Percentiles rank a stretch among this genome's conserved stretches.
These are phyloP conservation scores for Populus tremula DNA, from an alignment of 345 rosid genomes.

Conservation along the genomic window DNA sequence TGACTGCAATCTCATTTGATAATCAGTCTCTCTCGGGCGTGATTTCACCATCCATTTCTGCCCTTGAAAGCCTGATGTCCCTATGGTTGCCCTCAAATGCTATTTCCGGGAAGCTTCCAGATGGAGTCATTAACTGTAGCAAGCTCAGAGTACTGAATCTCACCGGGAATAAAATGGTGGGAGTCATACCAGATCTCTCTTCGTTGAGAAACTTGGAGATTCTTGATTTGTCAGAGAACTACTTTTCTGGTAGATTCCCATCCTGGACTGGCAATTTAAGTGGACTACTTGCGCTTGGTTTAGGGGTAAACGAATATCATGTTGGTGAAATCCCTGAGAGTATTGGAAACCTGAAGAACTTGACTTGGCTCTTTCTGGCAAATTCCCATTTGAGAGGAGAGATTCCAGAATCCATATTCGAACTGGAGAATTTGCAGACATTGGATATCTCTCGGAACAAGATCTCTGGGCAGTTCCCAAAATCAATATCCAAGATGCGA, in stretches of 20 bases:
- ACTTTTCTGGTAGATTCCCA: conserved; percentile 58
- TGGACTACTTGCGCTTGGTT: conserved; percentile 38
- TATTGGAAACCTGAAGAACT: conserved; percentile 62
- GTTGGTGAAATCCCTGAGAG: conserved; percentile 54
- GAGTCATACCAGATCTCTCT: conserved; percentile 64
- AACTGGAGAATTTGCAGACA: conserved; percentile 38
- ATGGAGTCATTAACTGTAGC: conserved; percentile 40
- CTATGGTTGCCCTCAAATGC: conserved; percentile 47
- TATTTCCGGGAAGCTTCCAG: conserved; percentile 60
- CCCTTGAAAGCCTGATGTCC: conserved; percentile 41
- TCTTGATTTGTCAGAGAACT: conserved; percentile 56
- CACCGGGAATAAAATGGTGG: conserved; percentile 45
- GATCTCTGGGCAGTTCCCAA: conserved; percentile 55
- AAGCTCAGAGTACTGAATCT: conserved; percentile 61
- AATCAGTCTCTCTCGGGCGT: conserved; percentile 57
- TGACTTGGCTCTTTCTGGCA: conserved; percentile 54
- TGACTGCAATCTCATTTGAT: conserved; percentile 45
- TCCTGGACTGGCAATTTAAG: conserved; percentile 65
- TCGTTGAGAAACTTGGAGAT: conserved; percentile 37
- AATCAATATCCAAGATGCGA: conserved; percentile 46
- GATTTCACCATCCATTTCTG: conserved; percentile 59
- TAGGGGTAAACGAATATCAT: conserved; percentile 47
- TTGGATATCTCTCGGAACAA: conserved; percentile 57
- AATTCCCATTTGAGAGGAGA: conserved; percentile 40
- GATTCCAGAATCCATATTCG: conserved; percentile 63